These are phyloP conservation scores for Yamadazyma triangularis DNA, from an alignment of 1,139 yeast species.

Conservation along the genomic window DNA sequence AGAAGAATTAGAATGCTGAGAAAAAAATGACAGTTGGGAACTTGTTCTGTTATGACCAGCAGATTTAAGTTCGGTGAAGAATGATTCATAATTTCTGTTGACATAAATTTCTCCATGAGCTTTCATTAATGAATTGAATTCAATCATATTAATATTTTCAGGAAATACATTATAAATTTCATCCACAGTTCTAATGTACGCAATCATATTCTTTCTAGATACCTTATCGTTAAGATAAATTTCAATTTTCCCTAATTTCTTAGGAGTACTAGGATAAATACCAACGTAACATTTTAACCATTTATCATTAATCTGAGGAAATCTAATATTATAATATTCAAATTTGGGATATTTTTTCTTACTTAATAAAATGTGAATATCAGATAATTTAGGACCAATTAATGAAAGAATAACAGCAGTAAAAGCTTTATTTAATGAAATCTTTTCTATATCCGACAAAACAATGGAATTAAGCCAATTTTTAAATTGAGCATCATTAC, in stretches of 20 bases:
- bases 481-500: conserved; percentile 26
- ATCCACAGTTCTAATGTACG: conserved; percentile 38
- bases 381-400: conserved; percentile 51
- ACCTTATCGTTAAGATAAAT: conserved; percentile 41
- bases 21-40: conserved; percentile 16
- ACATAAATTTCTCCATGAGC: conserved; percentile 47
- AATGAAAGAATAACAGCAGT: conserved; percentile 54
- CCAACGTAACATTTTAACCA: conserved; percentile 52
- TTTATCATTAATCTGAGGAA: conserved; percentile 51
- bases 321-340: conserved; percentile 55
- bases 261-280: conserved; percentile 37
- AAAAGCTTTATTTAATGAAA: conserved; percentile 50
- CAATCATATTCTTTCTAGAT: conserved; percentile 42
- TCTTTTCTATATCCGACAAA: conserved; percentile 46
- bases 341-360: conserved; percentile 39
- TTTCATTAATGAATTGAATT: conserved; percentile 49
- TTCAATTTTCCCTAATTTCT: conserved; percentile 45
- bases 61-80: conserved; percentile 11
- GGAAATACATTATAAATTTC: conserved; percentile 51
- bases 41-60: conserved; percentile 17
- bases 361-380: conserved; percentile 47
- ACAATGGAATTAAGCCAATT: conserved; percentile 45
- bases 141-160: conserved; percentile 49
- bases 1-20: conserved; percentile 10
- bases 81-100: conserved; percentile 35